Conservation (phyloP, 257 asterid species). For the Primulina tabacum region DNA sequence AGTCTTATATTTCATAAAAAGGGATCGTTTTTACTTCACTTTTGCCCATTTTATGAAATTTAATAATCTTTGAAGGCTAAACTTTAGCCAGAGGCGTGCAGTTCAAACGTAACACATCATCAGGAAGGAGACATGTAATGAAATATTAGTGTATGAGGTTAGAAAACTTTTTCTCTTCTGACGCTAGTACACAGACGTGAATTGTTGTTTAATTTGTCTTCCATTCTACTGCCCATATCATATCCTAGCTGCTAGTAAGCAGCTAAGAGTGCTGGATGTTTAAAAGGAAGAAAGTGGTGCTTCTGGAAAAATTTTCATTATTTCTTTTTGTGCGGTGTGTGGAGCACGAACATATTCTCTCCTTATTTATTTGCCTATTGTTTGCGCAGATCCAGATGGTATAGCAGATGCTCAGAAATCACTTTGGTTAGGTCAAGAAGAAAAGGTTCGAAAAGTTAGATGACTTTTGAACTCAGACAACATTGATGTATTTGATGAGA, state of each 20-base stretch:
- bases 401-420: constrained; percentile 91
- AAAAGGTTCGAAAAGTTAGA: constrained; percentile 72
- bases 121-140: neutral
- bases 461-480: constrained; percentile 11
- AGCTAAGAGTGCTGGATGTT: too few relatives aligned
- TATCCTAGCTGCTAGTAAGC: too few relatives aligned
- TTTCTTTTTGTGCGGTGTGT: too few relatives aligned
- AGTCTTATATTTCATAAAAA: too few relatives aligned
- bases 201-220: neutral
- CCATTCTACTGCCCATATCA: neutral
- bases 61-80: neutral
- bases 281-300: neutral
- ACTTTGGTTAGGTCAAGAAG: constrained; percentile 90
- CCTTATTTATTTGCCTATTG: too few relatives aligned
- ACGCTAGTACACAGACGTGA: too few relatives aligned
- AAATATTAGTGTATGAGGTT: neutral
- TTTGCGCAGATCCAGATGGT: constrained; percentile 79
- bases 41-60: neutral
- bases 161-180: too few relatives aligned
- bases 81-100: neutral
- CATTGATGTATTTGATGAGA: neutral
- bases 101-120: neutral
- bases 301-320: neutral
- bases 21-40: neutral
- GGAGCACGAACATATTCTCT: too few relatives aligned